Evolutionary conservation across 306 rosid species (phyloP).

Genomic region (Vigna angularis): DNA sequence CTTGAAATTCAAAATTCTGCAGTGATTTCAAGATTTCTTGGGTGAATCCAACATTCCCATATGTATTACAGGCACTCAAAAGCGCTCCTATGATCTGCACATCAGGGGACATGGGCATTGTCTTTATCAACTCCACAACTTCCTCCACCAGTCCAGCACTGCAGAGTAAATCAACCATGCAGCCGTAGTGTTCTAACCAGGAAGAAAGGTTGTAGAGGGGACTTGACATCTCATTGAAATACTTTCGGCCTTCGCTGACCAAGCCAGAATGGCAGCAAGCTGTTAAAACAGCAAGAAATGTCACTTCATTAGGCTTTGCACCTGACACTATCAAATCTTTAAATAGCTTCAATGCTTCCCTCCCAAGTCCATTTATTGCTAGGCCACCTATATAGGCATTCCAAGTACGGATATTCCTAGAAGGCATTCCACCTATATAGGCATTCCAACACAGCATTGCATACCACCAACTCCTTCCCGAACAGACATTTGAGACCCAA

Average conservation of each 20-base stretch:
- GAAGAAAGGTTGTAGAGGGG: constrained; percentile 58
- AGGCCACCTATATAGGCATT: constrained; percentile 74
- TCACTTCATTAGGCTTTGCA: constrained; percentile 71
- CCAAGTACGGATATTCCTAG: constrained; percentile 75
- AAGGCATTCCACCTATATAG: constrained; percentile 63
- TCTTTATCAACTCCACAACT: constrained; percentile 68
- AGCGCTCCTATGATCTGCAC: constrained; percentile 76
- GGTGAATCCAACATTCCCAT: constrained; percentile 63
- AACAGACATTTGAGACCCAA: no score
- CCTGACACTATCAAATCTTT: constrained; percentile 62
- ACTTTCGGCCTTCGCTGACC: constrained; percentile 68
- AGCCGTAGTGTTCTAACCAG: constrained; percentile 77
- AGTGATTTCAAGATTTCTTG: no score
- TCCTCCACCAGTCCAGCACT: constrained; percentile 72
- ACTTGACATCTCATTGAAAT: constrained; percentile 60
- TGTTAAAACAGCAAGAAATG: constrained; percentile 75
- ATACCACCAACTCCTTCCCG: constrained; percentile 57
- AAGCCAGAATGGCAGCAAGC: constrained; percentile 87
- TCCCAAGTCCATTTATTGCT: constrained; percentile 71
- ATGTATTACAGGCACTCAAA: constrained; percentile 63
- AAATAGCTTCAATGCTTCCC: constrained; percentile 62
- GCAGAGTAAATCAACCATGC: constrained; percentile 83
- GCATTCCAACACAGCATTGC: constrained; percentile 76
- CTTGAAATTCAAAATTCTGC: no score
- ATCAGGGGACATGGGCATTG: constrained; percentile 89